Conservation (phyloP, 2,329 filamentous ascomycete genomes). For the Colletotrichum trifolii region DNA sequence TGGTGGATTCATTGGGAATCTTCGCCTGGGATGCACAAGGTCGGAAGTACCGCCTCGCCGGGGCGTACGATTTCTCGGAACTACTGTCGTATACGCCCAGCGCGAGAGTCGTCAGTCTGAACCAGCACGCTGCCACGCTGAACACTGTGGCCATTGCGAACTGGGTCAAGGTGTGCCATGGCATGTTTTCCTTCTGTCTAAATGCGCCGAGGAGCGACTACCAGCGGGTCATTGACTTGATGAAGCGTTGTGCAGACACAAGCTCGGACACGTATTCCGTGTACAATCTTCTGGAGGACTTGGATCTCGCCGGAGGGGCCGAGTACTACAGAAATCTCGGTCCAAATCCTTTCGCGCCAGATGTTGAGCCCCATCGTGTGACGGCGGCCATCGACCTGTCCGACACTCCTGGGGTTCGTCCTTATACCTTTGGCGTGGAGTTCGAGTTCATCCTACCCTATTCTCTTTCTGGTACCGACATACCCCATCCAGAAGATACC, state of each 20-base stretch:
- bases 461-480: background rate
- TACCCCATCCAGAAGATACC: background rate
- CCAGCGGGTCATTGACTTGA: background rate
- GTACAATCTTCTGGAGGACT: constrained; percentile 6
- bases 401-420: background rate
- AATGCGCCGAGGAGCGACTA: background rate
- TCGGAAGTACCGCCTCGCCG: background rate
- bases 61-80: constrained; percentile 19
- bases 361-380: background rate
- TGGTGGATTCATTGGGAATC: background rate
- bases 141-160: constrained; percentile 4
- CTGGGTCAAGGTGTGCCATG: constrained; percentile 25
- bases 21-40: background rate
- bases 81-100: background rate
- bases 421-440: constrained; percentile 32
- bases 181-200: constrained; percentile 14
- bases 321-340: constrained; percentile 6
- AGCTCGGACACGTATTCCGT: background rate
- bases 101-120: background rate
- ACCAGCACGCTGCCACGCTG: constrained; percentile 28
- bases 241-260: background rate
- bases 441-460: constrained; percentile 28
- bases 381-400: constrained; percentile 12
- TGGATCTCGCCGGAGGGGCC: background rate
- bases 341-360: constrained; percentile 7